These are phyloP conservation scores for Fallopia convolvulus DNA, from an alignment of 148 eudicot genomes.

Conservation along the genomic window DNA sequence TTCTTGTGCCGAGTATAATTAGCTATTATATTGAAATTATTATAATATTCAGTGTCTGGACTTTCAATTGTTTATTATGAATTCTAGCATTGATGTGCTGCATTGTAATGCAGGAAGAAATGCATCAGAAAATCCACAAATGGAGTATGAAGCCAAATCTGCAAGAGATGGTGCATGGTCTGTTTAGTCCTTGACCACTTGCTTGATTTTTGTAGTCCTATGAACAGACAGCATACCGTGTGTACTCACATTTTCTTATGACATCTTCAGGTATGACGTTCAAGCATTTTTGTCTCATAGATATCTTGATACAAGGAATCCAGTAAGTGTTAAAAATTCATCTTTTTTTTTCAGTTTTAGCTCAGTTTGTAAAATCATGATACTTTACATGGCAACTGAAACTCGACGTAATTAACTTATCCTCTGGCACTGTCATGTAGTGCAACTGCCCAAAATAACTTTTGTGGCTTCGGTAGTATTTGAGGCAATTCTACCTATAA, in stretches of 20 bases:
- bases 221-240: background rate
- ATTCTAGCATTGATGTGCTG: conserved; percentile 13
- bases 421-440: background rate
- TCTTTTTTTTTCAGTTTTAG: background rate
- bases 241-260: background rate
- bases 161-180: conserved; percentile 99
- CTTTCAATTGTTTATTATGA: background rate
- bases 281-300: conserved; percentile 65
- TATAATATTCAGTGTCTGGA: background rate
- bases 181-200: background rate
- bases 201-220: conserved; percentile 5
- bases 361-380: background rate
- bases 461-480: background rate
- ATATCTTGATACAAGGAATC: conserved; percentile 64
- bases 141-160: conserved; percentile 99
- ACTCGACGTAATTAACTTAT: background rate
- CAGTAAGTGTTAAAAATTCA: conserved; percentile 38
- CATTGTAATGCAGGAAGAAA: conserved; percentile 31
- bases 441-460: background rate
- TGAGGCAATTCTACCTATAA: background rate
- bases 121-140: conserved; percentile 49
- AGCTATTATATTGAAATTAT: background rate
- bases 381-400: background rate
- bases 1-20: background rate
- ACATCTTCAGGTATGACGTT: conserved; percentile 74